phyloP scores from a whole-genome alignment of 352 stramenopile species.

The Chrysophaeum taylorii region DNA sequence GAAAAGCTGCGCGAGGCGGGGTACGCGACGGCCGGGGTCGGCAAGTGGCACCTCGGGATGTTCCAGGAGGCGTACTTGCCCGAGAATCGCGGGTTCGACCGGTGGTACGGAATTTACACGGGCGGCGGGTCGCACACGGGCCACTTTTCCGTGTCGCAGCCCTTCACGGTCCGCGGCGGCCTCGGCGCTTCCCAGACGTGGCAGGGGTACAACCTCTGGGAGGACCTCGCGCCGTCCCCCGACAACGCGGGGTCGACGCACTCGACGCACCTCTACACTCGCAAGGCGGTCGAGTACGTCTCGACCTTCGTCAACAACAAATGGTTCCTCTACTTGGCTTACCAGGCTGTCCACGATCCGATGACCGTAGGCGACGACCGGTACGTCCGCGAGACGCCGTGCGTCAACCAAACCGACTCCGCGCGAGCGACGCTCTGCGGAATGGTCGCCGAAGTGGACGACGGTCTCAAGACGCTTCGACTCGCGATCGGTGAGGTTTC shows the following conservation, averaged over 20 bases:
- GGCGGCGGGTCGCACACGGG: constrained; percentile 6
- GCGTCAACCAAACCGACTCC: background rate
- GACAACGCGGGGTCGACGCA: background rate
- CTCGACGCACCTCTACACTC: background rate
- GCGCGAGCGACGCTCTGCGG: background rate
- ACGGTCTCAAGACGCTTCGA: background rate
- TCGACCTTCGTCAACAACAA: background rate
- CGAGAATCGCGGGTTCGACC: constrained; percentile 25
- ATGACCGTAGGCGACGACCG: background rate
- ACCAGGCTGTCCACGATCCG: background rate
- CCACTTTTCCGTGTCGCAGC: constrained; percentile 2
- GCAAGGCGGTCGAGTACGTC: background rate
- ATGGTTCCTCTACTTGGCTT: background rate
- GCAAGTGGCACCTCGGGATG: constrained; percentile 32
- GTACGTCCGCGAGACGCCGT: background rate
- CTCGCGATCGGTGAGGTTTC: too few species aligned
- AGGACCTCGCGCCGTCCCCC: background rate
- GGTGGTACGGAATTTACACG: constrained; percentile 25
- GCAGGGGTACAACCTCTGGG: background rate
- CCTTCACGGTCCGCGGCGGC: background rate
- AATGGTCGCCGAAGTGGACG: background rate
- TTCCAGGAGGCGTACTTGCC: constrained; percentile 15
- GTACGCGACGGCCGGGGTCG: constrained; percentile 26
- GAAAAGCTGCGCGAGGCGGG: constrained; percentile 16
- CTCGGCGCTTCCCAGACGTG: background rate